Evolutionary conservation across 2,329 filamentous ascomycete species (phyloP).

Genomic region (Fusarium longipes): DNA sequence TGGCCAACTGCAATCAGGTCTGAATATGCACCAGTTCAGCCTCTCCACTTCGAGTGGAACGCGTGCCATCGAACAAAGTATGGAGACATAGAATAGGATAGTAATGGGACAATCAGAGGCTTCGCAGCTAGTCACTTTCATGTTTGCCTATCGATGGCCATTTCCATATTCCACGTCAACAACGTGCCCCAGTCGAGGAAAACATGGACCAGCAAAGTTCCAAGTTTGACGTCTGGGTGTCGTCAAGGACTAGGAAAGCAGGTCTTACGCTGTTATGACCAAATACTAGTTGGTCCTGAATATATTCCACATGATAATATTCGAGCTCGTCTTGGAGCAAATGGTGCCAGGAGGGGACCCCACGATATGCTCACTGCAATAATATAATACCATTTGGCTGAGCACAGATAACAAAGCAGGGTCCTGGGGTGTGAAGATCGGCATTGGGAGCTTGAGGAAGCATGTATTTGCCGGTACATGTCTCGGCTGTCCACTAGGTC

Average conservation of each 20-base stretch:
- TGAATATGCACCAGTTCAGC: constrained; percentile 41
- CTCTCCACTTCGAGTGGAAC: constrained; percentile 47
- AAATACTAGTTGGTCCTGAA: background rate
- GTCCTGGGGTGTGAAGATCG: constrained; percentile 43
- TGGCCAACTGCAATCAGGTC: constrained; percentile 40
- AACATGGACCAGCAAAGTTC: constrained; percentile 2
- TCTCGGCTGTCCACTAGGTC: constrained; percentile 25
- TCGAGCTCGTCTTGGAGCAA: constrained; percentile 12
- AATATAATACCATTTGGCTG: constrained; percentile 37
- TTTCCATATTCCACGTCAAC: constrained; percentile 11
- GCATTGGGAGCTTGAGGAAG: constrained; percentile 32
- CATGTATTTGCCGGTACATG: constrained; percentile 33
- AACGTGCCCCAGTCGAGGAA: constrained; percentile 2
- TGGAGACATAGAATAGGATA: constrained; percentile 39
- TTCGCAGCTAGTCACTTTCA: constrained; percentile 31
- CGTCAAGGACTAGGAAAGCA: background rate
- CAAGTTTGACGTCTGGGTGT: background rate
- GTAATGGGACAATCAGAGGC: constrained; percentile 27
- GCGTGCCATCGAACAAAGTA: constrained; percentile 37
- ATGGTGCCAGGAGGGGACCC: constrained; percentile 26
- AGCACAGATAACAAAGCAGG: constrained; percentile 33
- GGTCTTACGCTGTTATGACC: background rate
- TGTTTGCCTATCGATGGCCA: constrained; percentile 19
- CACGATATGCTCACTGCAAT: constrained; percentile 30
- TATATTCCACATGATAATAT: background rate